These are phyloP conservation scores for Fonsecaea monophora DNA, from an alignment of 2,329 filamentous ascomycete species.

Conservation along the genomic window DNA sequence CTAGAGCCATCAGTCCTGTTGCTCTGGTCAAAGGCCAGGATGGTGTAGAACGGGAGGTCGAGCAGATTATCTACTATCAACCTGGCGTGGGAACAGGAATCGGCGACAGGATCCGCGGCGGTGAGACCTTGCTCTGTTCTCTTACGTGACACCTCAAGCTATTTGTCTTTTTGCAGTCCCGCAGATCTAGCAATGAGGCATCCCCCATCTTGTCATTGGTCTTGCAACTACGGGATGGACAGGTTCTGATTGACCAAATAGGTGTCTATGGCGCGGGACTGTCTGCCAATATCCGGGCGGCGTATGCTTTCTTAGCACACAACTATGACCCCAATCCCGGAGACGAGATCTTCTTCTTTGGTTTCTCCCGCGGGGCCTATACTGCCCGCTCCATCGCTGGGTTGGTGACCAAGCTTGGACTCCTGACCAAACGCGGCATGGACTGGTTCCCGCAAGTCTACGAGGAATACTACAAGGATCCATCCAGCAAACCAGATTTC, in stretches of 20 bases:
- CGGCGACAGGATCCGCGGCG: constrained; percentile 34
- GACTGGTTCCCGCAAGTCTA: constrained; percentile 42
- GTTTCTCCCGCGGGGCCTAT: constrained; percentile 57
- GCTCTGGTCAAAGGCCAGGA: constrained; percentile 39
- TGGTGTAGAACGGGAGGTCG: constrained; percentile 37
- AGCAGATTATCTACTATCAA: constrained; percentile 51
- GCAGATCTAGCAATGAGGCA: not conserved
- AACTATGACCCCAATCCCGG: constrained; percentile 48
- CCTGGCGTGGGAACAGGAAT: constrained; percentile 46
- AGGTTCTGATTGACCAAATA: constrained; percentile 1
- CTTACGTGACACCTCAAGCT: not conserved
- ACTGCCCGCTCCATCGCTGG: constrained; percentile 56
- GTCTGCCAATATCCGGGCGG: constrained; percentile 33
- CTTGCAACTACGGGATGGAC: not conserved
- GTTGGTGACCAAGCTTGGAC: constrained; percentile 53
- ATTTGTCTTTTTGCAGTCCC: not conserved
- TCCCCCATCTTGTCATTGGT: not conserved
- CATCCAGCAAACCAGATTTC: constrained; percentile 28
- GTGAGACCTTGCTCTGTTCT: constrained; percentile 15
- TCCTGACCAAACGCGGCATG: constrained; percentile 45
- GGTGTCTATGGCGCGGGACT: constrained; percentile 35
- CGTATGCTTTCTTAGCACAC: constrained; percentile 43
- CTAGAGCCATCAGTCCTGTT: constrained; percentile 40
- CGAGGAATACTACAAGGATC: constrained; percentile 36
- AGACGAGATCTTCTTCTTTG: constrained; percentile 59